These are phyloP conservation scores for Saccharomycopsis amapae DNA, from an alignment of 805 yeast genomes.

Conservation along the genomic window DNA sequence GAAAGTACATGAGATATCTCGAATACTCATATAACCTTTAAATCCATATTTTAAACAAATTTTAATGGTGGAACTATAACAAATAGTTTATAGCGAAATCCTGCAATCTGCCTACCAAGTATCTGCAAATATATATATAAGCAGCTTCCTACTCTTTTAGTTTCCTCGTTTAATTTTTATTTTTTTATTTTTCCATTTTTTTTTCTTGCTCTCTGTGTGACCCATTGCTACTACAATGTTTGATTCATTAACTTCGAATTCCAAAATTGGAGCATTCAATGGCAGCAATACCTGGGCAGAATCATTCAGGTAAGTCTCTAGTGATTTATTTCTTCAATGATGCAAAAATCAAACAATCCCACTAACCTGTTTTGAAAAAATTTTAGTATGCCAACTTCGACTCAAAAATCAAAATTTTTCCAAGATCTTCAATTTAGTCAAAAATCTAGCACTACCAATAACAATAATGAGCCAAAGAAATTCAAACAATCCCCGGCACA, in stretches of 20 bases:
- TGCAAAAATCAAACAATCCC: too few relatives aligned
- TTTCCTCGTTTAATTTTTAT: not conserved
- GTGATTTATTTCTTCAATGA: not conserved
- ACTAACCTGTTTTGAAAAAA: too few relatives aligned
- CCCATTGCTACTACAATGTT: not conserved
- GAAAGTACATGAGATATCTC: not conserved
- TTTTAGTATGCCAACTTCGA: not conserved
- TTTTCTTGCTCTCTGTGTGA: not conserved
- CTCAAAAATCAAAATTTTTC: constrained; percentile 10
- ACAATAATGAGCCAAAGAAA: too few relatives aligned
- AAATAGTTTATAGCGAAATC: not conserved
- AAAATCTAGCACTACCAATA: not conserved
- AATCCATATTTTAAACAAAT: not conserved
- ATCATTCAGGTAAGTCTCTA: not conserved
- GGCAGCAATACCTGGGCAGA: not conserved
- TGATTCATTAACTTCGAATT: constrained; percentile 1
- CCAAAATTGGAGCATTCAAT: not conserved
- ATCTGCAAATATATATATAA: too few relatives aligned
- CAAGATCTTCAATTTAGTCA: not conserved
- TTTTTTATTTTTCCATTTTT: not conserved
- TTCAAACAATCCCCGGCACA: constrained; percentile 2
- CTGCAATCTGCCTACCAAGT: too few relatives aligned
- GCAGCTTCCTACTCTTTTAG: not conserved
- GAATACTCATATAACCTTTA: too few relatives aligned
- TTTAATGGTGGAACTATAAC: not conserved